These are phyloP conservation scores for Malus hybrid DNA, from an alignment of 331 rosid genomes.

Conservation along the genomic window DNA sequence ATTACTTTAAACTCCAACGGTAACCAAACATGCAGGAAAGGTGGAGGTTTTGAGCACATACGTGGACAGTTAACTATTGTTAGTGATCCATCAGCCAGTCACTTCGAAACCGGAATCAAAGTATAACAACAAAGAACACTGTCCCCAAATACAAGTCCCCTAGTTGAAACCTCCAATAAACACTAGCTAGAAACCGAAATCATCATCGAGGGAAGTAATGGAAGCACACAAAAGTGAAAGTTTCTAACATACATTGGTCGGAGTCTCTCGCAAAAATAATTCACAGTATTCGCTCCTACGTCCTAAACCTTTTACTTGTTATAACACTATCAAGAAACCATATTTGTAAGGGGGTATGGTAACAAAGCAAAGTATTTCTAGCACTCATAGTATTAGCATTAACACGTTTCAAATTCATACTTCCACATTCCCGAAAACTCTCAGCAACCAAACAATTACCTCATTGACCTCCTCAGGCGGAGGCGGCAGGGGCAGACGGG, in stretches of 20 bases:
- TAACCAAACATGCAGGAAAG: neutral
- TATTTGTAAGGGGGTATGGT: neutral
- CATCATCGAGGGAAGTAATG: neutral
- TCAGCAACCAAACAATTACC: conserved; percentile 18
- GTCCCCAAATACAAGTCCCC: neutral
- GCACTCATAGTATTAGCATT: neutral
- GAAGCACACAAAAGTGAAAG: neutral
- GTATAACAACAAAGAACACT: neutral
- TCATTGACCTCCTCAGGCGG: conserved; percentile 50
- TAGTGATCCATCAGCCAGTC: neutral
- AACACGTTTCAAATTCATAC: neutral
- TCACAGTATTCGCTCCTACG: neutral
- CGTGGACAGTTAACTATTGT: neutral
- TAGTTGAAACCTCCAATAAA: neutral
- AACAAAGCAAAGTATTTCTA: neutral
- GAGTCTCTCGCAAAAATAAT: too few species aligned
- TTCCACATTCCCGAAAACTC: neutral
- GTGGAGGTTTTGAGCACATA: neutral
- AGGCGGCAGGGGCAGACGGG: conserved; percentile 14
- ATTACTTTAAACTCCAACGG: neutral
- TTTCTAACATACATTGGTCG: neutral
- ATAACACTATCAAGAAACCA: neutral
- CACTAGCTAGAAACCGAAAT: neutral
- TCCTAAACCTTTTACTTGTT: neutral
- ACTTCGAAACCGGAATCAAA: neutral